These are phyloP conservation scores for Acrocalymma vagum DNA, from an alignment of 2,329 filamentous ascomycete genomes.

Conservation along the genomic window DNA sequence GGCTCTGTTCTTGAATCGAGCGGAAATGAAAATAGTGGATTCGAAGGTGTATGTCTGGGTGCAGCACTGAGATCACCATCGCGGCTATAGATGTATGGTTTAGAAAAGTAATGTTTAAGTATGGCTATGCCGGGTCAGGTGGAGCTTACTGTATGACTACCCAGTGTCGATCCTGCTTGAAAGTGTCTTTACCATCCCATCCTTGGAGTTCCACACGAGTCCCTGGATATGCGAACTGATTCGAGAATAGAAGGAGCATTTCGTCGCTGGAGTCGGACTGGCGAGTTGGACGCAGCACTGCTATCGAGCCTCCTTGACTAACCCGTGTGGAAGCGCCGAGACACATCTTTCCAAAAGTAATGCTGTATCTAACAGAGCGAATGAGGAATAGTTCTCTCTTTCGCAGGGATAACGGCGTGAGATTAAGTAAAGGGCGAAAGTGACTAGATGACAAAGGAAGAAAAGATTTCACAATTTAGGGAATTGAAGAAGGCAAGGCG, in stretches of 20 bases:
- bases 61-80: constrained; percentile 39
- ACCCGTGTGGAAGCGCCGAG: constrained; percentile 37
- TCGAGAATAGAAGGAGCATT: constrained; percentile 38
- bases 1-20: constrained; percentile 12
- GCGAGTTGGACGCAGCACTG: constrained; percentile 33
- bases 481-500: too few relatives aligned
- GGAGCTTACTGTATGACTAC: constrained; percentile 42
- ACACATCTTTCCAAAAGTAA: constrained; percentile 29
- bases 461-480: too few relatives aligned
- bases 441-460: too few relatives aligned
- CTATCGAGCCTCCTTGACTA: constrained; percentile 47
- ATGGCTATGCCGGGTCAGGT: neutral
- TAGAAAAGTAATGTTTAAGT: neutral
- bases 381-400: neutral
- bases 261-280: constrained; percentile 23
- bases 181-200: constrained; percentile 10
- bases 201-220: constrained; percentile 40
- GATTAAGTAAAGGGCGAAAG: neutral
- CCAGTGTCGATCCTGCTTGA: constrained; percentile 24
- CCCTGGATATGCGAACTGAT: constrained; percentile 25
- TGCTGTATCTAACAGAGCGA: too few relatives aligned
- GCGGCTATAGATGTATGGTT: constrained; percentile 23
- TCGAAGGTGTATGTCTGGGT: constrained; percentile 2
- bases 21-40: constrained; percentile 36
- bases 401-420: too few relatives aligned